Evolutionary conservation across 2,329 filamentous ascomycete species (phyloP).

Genomic region (Xylaria sp.): DNA sequence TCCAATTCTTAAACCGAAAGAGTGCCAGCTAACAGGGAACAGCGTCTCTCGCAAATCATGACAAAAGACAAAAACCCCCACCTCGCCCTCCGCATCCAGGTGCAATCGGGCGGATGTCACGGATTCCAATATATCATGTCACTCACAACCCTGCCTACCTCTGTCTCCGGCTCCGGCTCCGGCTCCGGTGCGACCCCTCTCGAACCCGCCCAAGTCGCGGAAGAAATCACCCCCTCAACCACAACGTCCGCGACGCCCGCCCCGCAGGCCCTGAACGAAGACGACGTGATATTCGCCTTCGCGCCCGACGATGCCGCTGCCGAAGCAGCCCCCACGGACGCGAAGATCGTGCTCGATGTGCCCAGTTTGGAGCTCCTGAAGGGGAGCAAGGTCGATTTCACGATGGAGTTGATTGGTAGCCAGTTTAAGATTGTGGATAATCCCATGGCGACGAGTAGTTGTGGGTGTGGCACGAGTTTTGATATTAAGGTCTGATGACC

Average conservation of each 20-base stretch:
- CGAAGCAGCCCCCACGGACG: slow-evolving; percentile 18
- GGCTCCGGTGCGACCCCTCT: background rate
- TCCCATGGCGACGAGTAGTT: slow-evolving; percentile 84
- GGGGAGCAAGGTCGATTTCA: slow-evolving; percentile 94
- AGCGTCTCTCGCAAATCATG: slow-evolving; percentile 76
- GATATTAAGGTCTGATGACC: slow-evolving; percentile 66
- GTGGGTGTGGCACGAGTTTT: slow-evolving; percentile 96
- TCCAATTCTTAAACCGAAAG: no score
- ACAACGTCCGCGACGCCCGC: slow-evolving; percentile 25
- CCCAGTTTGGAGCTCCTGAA: slow-evolving; percentile 82
- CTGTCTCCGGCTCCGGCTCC: slow-evolving; percentile 19
- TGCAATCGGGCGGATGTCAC: slow-evolving; percentile 92
- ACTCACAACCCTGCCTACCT: slow-evolving; percentile 57
- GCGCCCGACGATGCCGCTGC: slow-evolving; percentile 42
- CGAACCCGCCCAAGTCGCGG: slow-evolving; percentile 7
- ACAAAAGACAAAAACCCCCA: slow-evolving; percentile 65
- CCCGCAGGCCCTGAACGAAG: slow-evolving; percentile 45
- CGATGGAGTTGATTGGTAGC: slow-evolving; percentile 76
- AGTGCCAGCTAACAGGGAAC: background rate
- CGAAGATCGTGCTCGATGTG: slow-evolving; percentile 87
- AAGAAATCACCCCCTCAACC: slow-evolving; percentile 28
- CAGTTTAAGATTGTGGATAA: slow-evolving; percentile 98
- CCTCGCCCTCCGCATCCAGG: slow-evolving; percentile 82
- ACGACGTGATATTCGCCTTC: slow-evolving; percentile 84
- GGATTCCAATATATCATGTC: slow-evolving; percentile 98